A percentile compares a stretch with the other conserved stretches of the same genome.
Evolutionary conservation across 129 eudicot genomes (phyloP).

Genomic region (Lonicera japonica): DNA sequence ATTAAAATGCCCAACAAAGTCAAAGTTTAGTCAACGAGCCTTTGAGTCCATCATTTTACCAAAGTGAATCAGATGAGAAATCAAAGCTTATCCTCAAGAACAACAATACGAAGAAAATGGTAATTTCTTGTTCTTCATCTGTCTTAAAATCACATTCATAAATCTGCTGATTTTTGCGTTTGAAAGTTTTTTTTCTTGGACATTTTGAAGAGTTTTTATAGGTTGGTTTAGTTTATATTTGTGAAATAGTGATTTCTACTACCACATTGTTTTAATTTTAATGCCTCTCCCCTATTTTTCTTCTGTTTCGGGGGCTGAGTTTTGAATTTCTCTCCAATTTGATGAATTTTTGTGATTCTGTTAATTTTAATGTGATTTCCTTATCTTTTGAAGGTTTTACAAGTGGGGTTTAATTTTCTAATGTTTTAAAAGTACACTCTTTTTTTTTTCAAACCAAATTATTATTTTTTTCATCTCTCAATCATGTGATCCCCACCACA

Average conservation of each 20-base stretch:
- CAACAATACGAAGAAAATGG: constrained; percentile 31
- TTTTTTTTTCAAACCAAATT: no score
- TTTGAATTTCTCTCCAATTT: no score
- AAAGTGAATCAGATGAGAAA: constrained; percentile 33
- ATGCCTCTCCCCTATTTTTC: not conserved
- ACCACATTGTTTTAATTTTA: not conserved
- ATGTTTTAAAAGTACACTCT: no score
- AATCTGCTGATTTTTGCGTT: no score
- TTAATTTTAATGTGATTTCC: no score
- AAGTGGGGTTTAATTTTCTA: no score
- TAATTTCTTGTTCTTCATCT: constrained; percentile 9
- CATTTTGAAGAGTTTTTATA: not conserved
- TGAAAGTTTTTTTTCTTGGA: no score
- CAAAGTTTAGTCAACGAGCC: constrained; percentile 40
- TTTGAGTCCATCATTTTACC: constrained; percentile 32
- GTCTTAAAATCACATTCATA: not conserved
- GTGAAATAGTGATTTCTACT: not conserved
- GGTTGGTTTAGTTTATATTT: constrained; percentile 2
- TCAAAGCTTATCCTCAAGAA: constrained; percentile 1
- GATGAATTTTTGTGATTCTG: no score
- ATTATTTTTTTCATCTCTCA: no score
- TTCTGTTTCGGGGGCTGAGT: not conserved
- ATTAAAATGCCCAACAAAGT: not conserved
- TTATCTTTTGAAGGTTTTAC: no score
- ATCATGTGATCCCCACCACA: no score